These are phyloP conservation scores for Polyporus tsugae DNA, from an alignment of 1,284 basidiomycete genomes.

Conservation along the genomic window DNA sequence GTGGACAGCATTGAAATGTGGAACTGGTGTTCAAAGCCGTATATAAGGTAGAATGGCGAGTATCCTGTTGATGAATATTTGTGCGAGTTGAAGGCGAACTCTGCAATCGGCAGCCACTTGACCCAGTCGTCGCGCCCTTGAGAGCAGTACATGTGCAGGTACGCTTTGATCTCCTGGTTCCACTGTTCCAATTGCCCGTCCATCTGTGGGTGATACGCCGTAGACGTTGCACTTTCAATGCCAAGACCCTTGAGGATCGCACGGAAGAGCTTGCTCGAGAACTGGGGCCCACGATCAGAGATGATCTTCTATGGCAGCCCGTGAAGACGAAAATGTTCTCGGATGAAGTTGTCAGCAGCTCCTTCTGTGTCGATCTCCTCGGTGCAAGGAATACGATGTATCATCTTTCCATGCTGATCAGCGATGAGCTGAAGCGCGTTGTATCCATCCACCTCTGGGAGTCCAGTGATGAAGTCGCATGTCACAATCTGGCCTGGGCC, in stretches of 20 bases:
- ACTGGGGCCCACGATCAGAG: conserved; percentile 48
- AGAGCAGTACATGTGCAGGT: conserved; percentile 27
- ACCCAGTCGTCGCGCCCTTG: conserved; percentile 10
- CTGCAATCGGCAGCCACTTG: conserved; percentile 7
- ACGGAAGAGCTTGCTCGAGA: conserved; percentile 33
- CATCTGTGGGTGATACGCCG: conserved; percentile 41
- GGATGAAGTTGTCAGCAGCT: conserved; percentile 11
- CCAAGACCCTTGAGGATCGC: conserved; percentile 20
- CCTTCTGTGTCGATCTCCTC: conserved; percentile 23
- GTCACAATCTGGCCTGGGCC: conserved; percentile 34
- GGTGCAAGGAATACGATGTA: conserved; percentile 12
- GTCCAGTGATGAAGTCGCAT: conserved; percentile 45
- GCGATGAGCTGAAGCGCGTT: conserved; percentile 35
- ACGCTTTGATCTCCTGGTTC: conserved; percentile 41
- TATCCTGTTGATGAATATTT: not conserved
- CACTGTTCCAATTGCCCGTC: conserved; percentile 43
- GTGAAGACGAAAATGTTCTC: conserved; percentile 32
- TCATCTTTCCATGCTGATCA: conserved; percentile 18
- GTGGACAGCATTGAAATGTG: not conserved
- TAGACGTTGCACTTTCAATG: conserved; percentile 26
- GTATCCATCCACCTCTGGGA: conserved; percentile 41
- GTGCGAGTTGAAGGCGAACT: not conserved
- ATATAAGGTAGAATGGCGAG: not conserved
- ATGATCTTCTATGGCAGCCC: conserved; percentile 43
- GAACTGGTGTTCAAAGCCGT: not conserved